Evolutionary conservation across 306 rosid genomes (phyloP).

Genomic region (Lathyrus aphaca): DNA sequence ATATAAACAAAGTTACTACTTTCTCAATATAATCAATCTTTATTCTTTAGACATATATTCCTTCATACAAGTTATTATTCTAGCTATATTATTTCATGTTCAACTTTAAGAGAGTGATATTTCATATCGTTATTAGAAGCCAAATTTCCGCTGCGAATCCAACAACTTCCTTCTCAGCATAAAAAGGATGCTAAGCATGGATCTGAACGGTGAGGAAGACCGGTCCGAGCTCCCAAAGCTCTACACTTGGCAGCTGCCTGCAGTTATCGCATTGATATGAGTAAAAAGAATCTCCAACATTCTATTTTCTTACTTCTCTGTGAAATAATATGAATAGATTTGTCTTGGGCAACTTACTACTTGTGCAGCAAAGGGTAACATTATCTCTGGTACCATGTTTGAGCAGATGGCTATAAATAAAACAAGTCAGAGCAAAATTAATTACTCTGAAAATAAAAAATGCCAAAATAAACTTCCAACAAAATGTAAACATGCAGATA

Average conservation of each 20-base stretch:
- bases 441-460: slow-evolving; percentile 12
- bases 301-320: background rate
- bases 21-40: no score
- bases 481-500: background rate
- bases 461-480: slow-evolving; percentile 1
- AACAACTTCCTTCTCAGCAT: slow-evolving; percentile 3
- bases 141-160: no score
- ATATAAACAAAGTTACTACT: no score
- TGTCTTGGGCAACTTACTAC: slow-evolving; percentile 59
- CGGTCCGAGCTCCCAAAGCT: slow-evolving; percentile 66
- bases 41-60: no score
- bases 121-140: no score
- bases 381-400: slow-evolving; percentile 77
- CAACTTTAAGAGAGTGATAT: no score
- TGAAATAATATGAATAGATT: slow-evolving; percentile 9
- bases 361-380: slow-evolving; percentile 86
- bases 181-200: slow-evolving; percentile 69
- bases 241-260: slow-evolving; percentile 92
- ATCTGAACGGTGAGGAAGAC: slow-evolving; percentile 53
- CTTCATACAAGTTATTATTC: no score
- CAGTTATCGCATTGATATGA: slow-evolving; percentile 27
- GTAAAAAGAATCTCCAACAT: background rate
- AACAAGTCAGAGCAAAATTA: slow-evolving; percentile 34
- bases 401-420: slow-evolving; percentile 76
- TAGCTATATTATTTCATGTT: no score